Base-by-base conservation (phyloP, 176 grass and related monocot species). In the Carex littledalei region DNA sequence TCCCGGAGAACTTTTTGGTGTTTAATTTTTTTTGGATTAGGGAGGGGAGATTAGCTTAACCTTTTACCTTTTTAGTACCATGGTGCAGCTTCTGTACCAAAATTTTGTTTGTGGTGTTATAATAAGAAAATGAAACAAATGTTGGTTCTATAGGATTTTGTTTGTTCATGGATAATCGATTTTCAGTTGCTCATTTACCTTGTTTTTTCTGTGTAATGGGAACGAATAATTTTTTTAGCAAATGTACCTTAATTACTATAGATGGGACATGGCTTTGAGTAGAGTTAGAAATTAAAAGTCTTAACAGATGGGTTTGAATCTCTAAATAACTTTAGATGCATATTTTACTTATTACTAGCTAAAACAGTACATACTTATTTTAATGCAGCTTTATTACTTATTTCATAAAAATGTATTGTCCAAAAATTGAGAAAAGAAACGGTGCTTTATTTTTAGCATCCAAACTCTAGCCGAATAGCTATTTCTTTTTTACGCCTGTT, bases 61-160 rank as follows among this genome's bases (percentile, higher is more conserved):
- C 20, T 5, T 63, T 53, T 75, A 52, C 43, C 15, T 76, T 76
- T 16, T 0, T 54, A 29, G 74, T 57, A 78, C 13, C 13, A 56
- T 78, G 74, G 52, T 32, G 74, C 15, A 57, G 50, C 13, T 78
- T 55, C 50, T 78, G 7, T 78, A 32, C 53, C 52, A 34, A 57
- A 57, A 35, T 78, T 77, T 78, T 78, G 74, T 26, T 78, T 57
- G 13, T 56, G 16, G 24, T 50, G 41, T 45, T 75, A 45, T 7
- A 78, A 78, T 78, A 78, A 78, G 74, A 78, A 35, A 57, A 32
- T 14, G 74, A 78, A 57, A 57, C 74, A 34, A 34, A 56, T 78
- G 24, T 78, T 57, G 73, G 73, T 34, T 78, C 26, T 49, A 18
- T 6, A 55, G 49, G 5, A 77, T 55, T 78, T 78, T 56, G 26